Evolutionary conservation across 75 land plant genomes (phyloP).

Genomic region (Selaginella moellendorffii): DNA sequence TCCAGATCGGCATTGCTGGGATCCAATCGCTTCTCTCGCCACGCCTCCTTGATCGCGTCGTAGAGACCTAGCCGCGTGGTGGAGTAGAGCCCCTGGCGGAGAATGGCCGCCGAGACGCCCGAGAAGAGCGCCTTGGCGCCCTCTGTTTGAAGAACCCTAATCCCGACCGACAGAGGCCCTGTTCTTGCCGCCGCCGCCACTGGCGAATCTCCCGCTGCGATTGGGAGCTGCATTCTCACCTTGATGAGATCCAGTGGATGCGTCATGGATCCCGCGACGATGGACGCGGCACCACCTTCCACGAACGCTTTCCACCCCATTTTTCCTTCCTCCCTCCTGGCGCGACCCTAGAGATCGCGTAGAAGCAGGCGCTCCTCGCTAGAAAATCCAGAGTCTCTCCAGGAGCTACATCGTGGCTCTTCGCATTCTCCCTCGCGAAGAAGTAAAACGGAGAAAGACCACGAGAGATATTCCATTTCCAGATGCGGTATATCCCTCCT

Average conservation of each 20-base stretch:
- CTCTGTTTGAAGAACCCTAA: slow-evolving; percentile 39
- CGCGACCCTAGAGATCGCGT: too few species aligned
- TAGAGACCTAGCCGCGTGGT: slow-evolving; percentile 81
- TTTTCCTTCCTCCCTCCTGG: neutral
- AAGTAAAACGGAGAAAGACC: too few species aligned
- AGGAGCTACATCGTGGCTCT: too few species aligned
- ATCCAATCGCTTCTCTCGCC: slow-evolving; percentile 43
- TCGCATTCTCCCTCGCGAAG: too few species aligned
- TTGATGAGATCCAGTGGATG: too few species aligned
- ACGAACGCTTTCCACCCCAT: slow-evolving; percentile 61
- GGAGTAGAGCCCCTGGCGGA: slow-evolving; percentile 67
- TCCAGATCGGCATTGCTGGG: slow-evolving; percentile 20
- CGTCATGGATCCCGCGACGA: slow-evolving; percentile 77
- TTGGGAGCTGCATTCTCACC: slow-evolving; percentile 72
- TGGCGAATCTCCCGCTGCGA: neutral
- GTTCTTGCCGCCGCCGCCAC: neutral
- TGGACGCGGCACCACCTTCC: slow-evolving; percentile 76
- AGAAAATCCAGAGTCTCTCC: too few species aligned
- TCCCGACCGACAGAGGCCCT: slow-evolving; percentile 37
- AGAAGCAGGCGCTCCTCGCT: too few species aligned
- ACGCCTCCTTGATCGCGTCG: slow-evolving; percentile 45
- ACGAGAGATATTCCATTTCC: too few species aligned
- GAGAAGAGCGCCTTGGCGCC: slow-evolving; percentile 50
- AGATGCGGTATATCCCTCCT: too few species aligned
- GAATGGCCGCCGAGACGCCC: slow-evolving; percentile 79